Conservation (phyloP, 2,329 filamentous ascomycete genomes). For the Leptosphaerulina australis region DNA sequence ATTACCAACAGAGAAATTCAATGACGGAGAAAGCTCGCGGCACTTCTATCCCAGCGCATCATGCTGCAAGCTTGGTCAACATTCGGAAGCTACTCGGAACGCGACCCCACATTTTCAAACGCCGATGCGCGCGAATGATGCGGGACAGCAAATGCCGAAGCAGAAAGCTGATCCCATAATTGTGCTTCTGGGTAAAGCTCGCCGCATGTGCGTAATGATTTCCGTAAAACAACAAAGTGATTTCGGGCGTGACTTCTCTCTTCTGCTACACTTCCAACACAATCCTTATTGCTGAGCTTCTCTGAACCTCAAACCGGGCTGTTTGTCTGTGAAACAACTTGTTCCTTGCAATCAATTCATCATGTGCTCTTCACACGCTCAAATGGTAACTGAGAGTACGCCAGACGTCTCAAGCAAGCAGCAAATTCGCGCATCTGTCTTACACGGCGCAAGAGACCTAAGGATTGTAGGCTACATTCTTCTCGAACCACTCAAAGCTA, state of each 20-base stretch:
- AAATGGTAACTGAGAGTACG: slow-evolving; percentile 28
- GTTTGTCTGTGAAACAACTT: neutral
- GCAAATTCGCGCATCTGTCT: slow-evolving; percentile 59
- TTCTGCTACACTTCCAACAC: neutral
- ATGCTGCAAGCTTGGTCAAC: slow-evolving; percentile 16
- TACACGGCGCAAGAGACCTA: slow-evolving; percentile 66
- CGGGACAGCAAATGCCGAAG: slow-evolving; percentile 41
- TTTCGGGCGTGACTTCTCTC: slow-evolving; percentile 1
- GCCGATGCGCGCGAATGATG: slow-evolving; percentile 16
- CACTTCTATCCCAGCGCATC: slow-evolving; percentile 10
- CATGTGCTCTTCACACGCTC: slow-evolving; percentile 7
- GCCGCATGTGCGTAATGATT: slow-evolving; percentile 29
- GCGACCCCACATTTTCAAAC: slow-evolving; percentile 32
- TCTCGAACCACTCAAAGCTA: neutral
- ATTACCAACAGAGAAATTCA: slow-evolving; percentile 2
- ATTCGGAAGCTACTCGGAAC: slow-evolving; percentile 39
- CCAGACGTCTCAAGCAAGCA: slow-evolving; percentile 35
- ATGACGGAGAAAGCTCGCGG: slow-evolving; percentile 1
- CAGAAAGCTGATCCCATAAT: slow-evolving; percentile 37
- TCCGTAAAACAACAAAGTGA: slow-evolving; percentile 12
- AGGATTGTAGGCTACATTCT: slow-evolving; percentile 55
- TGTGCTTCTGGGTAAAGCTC: slow-evolving; percentile 29
- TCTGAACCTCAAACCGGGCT: neutral
- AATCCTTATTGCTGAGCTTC: neutral
- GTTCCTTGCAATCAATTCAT: neutral